phyloP scores from a whole-genome alignment of 345 rosid genomes.

The Punica granatum region DNA sequence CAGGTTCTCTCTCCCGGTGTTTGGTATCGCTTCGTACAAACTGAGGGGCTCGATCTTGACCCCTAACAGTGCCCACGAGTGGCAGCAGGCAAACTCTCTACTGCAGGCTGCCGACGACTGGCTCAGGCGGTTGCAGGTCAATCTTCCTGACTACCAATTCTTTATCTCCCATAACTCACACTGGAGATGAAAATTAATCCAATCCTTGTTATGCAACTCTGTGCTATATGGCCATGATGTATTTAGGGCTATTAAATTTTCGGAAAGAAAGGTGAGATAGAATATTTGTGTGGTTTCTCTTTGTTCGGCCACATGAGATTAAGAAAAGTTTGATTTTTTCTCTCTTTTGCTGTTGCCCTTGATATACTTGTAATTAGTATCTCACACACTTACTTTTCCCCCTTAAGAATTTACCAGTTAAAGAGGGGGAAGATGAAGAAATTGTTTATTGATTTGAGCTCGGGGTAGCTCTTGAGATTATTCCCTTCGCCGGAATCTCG shows the following conservation, averaged over 20 bases:
- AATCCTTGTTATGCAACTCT: not conserved
- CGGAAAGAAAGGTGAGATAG: conserved; percentile 4
- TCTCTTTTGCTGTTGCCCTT: conserved; percentile 2
- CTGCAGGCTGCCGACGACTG: conserved; percentile 41
- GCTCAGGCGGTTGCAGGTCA: conserved; percentile 35
- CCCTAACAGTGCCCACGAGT: conserved; percentile 33
- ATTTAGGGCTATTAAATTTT: conserved; percentile 4
- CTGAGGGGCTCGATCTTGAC: conserved; percentile 51
- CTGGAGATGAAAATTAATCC: conserved; percentile 23
- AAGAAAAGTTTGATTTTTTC: not conserved
- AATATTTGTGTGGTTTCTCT: not conserved
- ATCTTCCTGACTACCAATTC: conserved; percentile 54
- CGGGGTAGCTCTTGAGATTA: not conserved
- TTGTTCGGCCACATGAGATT: not conserved
- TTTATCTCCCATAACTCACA: conserved; percentile 34
- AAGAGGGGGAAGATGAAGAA: conserved; percentile 7
- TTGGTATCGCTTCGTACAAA: conserved; percentile 76
- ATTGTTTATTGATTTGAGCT: conserved; percentile 5
- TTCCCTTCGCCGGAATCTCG: not conserved
- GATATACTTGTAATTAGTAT: conserved; percentile 9
- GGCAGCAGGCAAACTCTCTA: conserved; percentile 27
- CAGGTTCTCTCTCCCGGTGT: conserved; percentile 42
- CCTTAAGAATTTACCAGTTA: conserved; percentile 6
- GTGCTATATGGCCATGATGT: conserved; percentile 3
- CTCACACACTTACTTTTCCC: not conserved